Percentiles rank a stretch among this genome's conserved stretches.
phyloP scores from a whole-genome alignment of 192 early-diverging fungal species.

The Dissophora ornata region DNA sequence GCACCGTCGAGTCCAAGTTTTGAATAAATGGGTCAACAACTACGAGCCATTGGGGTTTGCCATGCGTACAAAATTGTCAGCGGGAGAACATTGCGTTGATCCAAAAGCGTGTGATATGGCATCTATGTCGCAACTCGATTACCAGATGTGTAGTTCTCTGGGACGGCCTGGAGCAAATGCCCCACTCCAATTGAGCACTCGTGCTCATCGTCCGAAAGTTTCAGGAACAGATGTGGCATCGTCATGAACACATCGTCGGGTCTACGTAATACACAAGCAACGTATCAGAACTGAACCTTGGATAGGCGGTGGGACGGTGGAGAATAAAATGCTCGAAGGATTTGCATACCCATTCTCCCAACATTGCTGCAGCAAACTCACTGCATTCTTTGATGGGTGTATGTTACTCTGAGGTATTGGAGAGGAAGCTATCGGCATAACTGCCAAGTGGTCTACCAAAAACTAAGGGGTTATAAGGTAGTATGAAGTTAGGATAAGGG shows the following conservation, averaged over 20 bases:
- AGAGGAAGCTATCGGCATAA: slow-evolving; percentile 1
- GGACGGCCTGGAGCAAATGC: slow-evolving; percentile 28
- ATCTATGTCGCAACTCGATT: neutral
- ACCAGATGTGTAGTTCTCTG: slow-evolving; percentile 31
- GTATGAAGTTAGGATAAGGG: neutral
- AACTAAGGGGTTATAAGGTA: slow-evolving; percentile 12
- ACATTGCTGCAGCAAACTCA: slow-evolving; percentile 22
- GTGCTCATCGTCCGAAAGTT: slow-evolving; percentile 23
- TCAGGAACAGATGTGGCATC: slow-evolving; percentile 26
- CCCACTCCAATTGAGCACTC: slow-evolving; percentile 40
- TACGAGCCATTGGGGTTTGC: neutral
- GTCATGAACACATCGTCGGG: slow-evolving; percentile 38
- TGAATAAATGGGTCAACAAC: slow-evolving; percentile 49
- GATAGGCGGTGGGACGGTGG: too few species aligned
- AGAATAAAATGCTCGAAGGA: neutral
- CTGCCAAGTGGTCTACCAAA: slow-evolving; percentile 39
- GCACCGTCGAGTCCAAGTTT: slow-evolving; percentile 8
- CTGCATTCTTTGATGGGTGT: slow-evolving; percentile 15
- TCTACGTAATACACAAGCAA: slow-evolving; percentile 1
- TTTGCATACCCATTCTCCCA: slow-evolving; percentile 35
- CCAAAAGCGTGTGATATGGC: neutral
- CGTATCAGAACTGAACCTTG: too few species aligned
- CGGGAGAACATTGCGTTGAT: neutral
- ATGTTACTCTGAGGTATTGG: neutral
- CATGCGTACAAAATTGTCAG: neutral